These are phyloP conservation scores for Erucastrum elatum DNA, from an alignment of 345 rosid species.

Conservation along the genomic window DNA sequence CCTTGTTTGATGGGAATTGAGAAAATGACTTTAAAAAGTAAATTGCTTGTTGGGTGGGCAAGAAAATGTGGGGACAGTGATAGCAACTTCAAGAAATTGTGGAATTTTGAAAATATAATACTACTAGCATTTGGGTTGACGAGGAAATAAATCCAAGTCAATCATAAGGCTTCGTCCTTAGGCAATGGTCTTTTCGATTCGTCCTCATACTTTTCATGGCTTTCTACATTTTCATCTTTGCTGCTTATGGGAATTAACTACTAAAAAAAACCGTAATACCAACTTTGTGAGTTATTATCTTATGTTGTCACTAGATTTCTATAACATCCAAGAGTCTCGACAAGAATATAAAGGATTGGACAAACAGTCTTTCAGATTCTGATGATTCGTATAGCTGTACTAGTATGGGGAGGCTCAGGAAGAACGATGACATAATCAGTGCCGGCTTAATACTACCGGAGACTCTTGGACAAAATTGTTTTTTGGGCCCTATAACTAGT, in stretches of 20 bases:
- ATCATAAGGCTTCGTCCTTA: conserved; percentile 16
- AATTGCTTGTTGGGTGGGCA: conserved; percentile 35
- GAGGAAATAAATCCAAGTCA: conserved; percentile 15
- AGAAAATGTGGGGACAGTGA: conserved; percentile 35
- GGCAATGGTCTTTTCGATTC: conserved; percentile 7
- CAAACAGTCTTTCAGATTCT: conserved; percentile 54
- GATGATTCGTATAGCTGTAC: conserved; percentile 76
- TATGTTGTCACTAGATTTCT: conserved; percentile 44
- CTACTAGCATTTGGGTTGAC: conserved; percentile 32
- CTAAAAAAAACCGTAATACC: background rate
- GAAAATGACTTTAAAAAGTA: background rate
- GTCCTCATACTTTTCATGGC: background rate
- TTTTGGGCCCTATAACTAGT: too few species aligned
- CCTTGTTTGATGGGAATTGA: conserved; percentile 33
- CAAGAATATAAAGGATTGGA: conserved; percentile 51
- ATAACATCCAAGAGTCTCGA: conserved; percentile 61
- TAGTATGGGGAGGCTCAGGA: conserved; percentile 53
- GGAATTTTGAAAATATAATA: conserved; percentile 1
- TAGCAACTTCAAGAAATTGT: conserved; percentile 35
- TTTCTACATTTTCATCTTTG: background rate
- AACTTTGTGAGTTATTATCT: background rate
- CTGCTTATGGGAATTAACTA: background rate
- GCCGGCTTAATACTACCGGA: too few species aligned
- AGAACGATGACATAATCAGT: conserved; percentile 19
- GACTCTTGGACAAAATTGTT: too few species aligned